These are phyloP conservation scores for Oryza glumipatula DNA, from an alignment of 176 grass and related monocot species.

Conservation along the genomic window DNA sequence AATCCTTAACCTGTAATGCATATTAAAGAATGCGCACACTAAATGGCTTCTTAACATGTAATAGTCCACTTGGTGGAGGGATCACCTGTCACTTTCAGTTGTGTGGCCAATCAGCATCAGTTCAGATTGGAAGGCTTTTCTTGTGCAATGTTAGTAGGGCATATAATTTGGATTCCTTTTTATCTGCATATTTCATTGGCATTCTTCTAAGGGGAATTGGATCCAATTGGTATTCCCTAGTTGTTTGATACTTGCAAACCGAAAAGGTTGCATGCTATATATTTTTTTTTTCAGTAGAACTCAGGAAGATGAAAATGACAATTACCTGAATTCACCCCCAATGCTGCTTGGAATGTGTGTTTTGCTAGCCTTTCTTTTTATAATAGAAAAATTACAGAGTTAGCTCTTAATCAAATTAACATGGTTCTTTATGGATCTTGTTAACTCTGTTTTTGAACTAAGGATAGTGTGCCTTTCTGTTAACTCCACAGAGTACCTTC, in stretches of 20 bases:
- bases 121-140: not conserved
- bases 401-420: not conserved
- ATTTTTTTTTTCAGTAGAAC: not conserved
- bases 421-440: not conserved
- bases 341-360: not conserved
- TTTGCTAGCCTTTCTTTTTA: not conserved
- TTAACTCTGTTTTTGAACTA: not conserved
- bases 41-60: constrained; percentile 13
- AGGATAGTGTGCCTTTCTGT: not conserved
- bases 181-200: not conserved
- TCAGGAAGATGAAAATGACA: not conserved
- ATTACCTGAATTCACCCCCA: not conserved
- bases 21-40: not conserved
- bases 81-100: not conserved
- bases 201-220: not conserved
- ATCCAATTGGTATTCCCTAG: constrained; percentile 9
- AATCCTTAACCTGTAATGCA: constrained; percentile 1
- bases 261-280: not conserved
- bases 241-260: constrained; percentile 8
- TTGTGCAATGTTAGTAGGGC: not conserved
- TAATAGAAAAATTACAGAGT: not conserved
- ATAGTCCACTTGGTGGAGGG: constrained; percentile 21
- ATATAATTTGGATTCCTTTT: not conserved
- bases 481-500: not conserved
- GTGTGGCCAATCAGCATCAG: not conserved